phyloP scores from a whole-genome alignment of 1,284 basidiomycete species.

The Boletellus deceptivus region DNA sequence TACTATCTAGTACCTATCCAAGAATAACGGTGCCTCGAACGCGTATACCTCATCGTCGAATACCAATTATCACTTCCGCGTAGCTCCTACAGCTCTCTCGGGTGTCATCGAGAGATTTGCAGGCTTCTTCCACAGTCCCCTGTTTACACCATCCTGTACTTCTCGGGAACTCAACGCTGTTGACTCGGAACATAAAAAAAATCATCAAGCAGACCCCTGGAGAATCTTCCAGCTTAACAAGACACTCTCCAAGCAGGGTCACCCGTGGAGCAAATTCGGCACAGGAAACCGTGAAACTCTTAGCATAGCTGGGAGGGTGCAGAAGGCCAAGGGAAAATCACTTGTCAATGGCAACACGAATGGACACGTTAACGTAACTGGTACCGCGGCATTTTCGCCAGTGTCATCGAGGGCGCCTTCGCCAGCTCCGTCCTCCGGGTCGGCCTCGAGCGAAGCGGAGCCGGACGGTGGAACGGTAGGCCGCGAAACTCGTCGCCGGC shows the following conservation, averaged over 20 bases:
- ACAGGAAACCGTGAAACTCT: slow-evolving; percentile 89
- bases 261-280: slow-evolving; percentile 93
- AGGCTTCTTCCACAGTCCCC: slow-evolving; percentile 91
- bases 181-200: slow-evolving; percentile 98
- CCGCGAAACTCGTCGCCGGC: slow-evolving; percentile 83
- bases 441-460: slow-evolving; percentile 55
- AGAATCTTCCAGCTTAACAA: slow-evolving; percentile 98
- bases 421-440: slow-evolving; percentile 57
- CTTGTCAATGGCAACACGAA: slow-evolving; percentile 11
- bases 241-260: slow-evolving; percentile 75
- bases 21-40: slow-evolving; percentile 91
- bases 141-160: slow-evolving; percentile 90
- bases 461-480: slow-evolving; percentile 76
- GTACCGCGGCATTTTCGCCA: slow-evolving; percentile 44
- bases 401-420: slow-evolving; percentile 57
- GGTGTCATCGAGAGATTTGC: slow-evolving; percentile 91
- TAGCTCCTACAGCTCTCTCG: slow-evolving; percentile 80
- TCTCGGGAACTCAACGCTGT: slow-evolving; percentile 96
- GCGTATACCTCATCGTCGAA: slow-evolving; percentile 93
- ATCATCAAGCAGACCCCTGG: slow-evolving; percentile 94
- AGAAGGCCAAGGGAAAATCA: slow-evolving; percentile 49
- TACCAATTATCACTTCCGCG: slow-evolving; percentile 94
- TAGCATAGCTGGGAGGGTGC: slow-evolving; percentile 61
- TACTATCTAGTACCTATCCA: slow-evolving; percentile 69
- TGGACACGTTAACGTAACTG: slow-evolving; percentile 3